phyloP scores from a whole-genome alignment of 2,329 filamentous ascomycete species.

The Fusarium protoensiforme region DNA sequence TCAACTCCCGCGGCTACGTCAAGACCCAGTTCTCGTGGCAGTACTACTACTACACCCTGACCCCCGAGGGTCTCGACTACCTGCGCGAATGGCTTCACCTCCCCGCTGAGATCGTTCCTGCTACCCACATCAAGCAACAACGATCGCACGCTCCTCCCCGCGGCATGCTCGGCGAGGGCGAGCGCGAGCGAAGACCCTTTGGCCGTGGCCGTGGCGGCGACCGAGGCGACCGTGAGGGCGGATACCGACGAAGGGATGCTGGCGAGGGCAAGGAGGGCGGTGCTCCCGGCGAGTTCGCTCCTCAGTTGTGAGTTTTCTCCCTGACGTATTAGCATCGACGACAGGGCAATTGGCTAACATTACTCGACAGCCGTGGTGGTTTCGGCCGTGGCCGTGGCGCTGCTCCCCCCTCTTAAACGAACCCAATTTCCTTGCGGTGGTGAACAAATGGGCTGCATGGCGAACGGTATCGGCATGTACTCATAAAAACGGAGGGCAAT shows the following conservation, averaged over 20 bases:
- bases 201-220: slow-evolving; percentile 81
- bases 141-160: slow-evolving; percentile 97
- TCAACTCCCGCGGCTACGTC: slow-evolving; percentile 97
- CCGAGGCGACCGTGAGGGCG: slow-evolving; percentile 87
- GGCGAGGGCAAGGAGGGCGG: slow-evolving; percentile 90
- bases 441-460: slow-evolving; percentile 57
- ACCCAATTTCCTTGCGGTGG: slow-evolving; percentile 54
- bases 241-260: slow-evolving; percentile 91
- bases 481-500: slow-evolving; percentile 57
- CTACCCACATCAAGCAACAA: slow-evolving; percentile 99
- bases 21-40: slow-evolving; percentile 99
- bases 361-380: slow-evolving; percentile 76
- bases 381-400: slow-evolving; percentile 88
- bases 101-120: slow-evolving; percentile 98
- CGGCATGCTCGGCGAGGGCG: slow-evolving; percentile 94
- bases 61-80: slow-evolving; percentile 99
- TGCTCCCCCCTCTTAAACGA: slow-evolving; percentile 73
- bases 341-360: slow-evolving; percentile 48
- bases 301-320: slow-evolving; percentile 77
- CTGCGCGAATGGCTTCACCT: slow-evolving; percentile 99
- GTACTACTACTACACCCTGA: slow-evolving; percentile 99
- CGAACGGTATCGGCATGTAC: slow-evolving; percentile 60
- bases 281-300: slow-evolving; percentile 91
- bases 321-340: neutral
- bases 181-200: slow-evolving; percentile 84